A percentile compares a stretch with the other conserved stretches of the same genome.
Evolutionary conservation across 139 green algal genomes (phyloP).

Genomic region (Haematococcus sp.): DNA sequence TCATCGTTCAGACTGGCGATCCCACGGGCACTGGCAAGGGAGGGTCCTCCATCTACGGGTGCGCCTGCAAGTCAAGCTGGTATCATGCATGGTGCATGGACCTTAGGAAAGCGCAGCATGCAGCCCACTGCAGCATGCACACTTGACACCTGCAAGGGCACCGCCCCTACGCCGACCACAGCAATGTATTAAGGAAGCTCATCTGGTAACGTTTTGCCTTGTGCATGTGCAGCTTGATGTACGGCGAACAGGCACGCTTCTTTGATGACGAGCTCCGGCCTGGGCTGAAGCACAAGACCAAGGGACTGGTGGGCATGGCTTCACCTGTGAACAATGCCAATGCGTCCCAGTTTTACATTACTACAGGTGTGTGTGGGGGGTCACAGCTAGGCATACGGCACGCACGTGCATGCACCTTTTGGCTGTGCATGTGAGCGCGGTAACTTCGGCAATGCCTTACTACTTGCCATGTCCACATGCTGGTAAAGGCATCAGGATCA

Average conservation of each 20-base stretch:
- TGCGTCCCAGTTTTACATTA: slow-evolving; percentile 94
- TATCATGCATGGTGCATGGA: too few species aligned
- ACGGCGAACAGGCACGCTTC: slow-evolving; percentile 83
- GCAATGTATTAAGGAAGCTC: too few species aligned
- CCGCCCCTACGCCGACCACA: too few species aligned
- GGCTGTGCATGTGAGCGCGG: too few species aligned
- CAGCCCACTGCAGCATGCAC: background rate
- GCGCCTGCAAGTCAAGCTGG: background rate
- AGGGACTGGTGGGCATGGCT: slow-evolving; percentile 90
- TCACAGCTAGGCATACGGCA: too few species aligned
- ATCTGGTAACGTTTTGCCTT: too few species aligned
- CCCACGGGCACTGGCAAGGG: slow-evolving; percentile 85
- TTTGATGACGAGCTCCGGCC: slow-evolving; percentile 94
- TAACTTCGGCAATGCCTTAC: too few species aligned
- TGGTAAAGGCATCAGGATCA: too few species aligned
- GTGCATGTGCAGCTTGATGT: slow-evolving; percentile 62
- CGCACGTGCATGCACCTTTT: too few species aligned
- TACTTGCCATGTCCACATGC: too few species aligned
- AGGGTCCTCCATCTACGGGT: slow-evolving; percentile 86
- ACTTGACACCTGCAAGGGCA: background rate
- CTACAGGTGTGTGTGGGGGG: slow-evolving; percentile 25
- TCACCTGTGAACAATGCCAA: slow-evolving; percentile 69
- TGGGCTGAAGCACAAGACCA: slow-evolving; percentile 77
- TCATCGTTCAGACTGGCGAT: slow-evolving; percentile 88
- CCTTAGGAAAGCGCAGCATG: background rate